These are phyloP conservation scores for Blastocystis sp. DNA, from an alignment of 352 stramenopile species.

Conservation along the genomic window DNA sequence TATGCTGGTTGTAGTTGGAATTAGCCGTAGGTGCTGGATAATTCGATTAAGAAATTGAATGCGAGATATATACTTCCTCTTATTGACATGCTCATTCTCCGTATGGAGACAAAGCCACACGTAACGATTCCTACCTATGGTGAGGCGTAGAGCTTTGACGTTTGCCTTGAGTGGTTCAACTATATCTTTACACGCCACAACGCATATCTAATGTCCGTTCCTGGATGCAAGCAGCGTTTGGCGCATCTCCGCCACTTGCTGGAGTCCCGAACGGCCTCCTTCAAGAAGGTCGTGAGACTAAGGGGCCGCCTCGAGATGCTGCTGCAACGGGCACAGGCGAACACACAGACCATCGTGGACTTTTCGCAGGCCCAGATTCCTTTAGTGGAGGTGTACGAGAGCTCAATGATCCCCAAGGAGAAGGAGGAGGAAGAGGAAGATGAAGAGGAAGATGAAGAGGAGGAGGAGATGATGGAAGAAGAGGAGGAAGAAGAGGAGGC, in stretches of 20 bases:
- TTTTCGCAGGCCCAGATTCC: constrained; percentile 15
- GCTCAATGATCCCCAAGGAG: not conserved
- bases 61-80: constrained; percentile 3
- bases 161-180: not conserved
- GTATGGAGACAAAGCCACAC: constrained; percentile 21
- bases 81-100: constrained; percentile 15
- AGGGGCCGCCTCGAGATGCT: constrained; percentile 7
- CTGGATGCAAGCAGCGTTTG: not conserved
- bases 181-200: not conserved
- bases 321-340: not conserved
- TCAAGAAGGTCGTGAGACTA: constrained; percentile 15
- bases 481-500: not conserved
- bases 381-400: constrained; percentile 26
- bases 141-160: constrained; percentile 20
- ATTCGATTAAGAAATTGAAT: not conserved
- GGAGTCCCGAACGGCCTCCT: not conserved
- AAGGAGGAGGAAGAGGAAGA: not conserved
- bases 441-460: not conserved
- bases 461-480: not conserved
- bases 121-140: not conserved
- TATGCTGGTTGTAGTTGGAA: not conserved
- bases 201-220: constrained; percentile 37
- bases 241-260: not conserved
- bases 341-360: not conserved
- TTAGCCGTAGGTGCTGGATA: constrained; percentile 5